Evolutionary conservation across 176 grass and related monocot species (phyloP).

Genomic region (Oryza punctata): DNA sequence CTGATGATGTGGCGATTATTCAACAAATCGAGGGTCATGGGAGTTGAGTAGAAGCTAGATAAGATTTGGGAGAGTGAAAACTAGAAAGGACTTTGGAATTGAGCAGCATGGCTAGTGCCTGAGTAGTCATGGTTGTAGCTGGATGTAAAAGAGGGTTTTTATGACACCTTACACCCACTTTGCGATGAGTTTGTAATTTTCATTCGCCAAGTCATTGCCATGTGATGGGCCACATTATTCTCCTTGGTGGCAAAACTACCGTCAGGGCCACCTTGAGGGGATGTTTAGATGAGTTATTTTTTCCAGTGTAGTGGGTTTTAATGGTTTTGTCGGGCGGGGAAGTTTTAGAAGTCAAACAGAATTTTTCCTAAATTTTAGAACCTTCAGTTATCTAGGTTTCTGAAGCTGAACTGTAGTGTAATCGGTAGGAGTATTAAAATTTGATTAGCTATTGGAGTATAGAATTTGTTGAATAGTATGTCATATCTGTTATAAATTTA

Average conservation of each 20-base stretch:
- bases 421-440: not conserved
- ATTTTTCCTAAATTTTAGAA: not conserved
- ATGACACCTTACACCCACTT: not conserved
- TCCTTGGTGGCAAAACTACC: not conserved
- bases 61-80: not conserved
- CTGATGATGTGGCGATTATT: not conserved
- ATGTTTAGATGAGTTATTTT: not conserved
- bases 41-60: not conserved
- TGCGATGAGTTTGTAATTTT: not conserved
- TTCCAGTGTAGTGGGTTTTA: not conserved
- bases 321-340: not conserved
- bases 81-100: not conserved
- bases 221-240: not conserved
- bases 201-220: not conserved
- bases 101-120: not conserved
- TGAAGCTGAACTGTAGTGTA: not conserved
- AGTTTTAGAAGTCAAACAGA: not conserved
- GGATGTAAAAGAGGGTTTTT: not conserved
- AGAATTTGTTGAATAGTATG: not conserved
- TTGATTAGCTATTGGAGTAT: constrained; percentile 17
- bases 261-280: not conserved
- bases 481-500: not conserved
- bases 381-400: not conserved
- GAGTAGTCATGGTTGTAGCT: not conserved
- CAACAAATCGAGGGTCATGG: not conserved